Conservation (phyloP, 148 eudicot species). For the Rhododendron mucronatum region DNA sequence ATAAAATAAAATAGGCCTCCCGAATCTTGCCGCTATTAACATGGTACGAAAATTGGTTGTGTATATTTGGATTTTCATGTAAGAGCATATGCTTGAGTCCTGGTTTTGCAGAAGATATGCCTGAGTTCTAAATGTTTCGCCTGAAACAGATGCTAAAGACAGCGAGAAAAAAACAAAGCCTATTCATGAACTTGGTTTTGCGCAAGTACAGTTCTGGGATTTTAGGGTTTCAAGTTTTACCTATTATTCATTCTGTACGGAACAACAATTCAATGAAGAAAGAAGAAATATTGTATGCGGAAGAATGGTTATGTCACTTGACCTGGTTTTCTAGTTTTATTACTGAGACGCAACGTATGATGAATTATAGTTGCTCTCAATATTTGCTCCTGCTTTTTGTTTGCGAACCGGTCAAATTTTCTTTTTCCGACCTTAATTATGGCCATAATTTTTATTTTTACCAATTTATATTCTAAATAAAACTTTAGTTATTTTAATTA, state of each 20-base stretch:
- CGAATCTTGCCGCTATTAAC: not conserved
- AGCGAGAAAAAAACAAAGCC: not conserved
- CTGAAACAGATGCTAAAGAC: not conserved
- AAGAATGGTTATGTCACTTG: too few species aligned
- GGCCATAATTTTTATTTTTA: too few species aligned
- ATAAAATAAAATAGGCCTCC: not conserved
- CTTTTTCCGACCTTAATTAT: too few species aligned
- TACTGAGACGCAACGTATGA: too few species aligned
- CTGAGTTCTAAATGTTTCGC: not conserved
- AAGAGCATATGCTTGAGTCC: not conserved
- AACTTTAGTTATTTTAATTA: too few species aligned
- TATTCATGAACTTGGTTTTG: not conserved
- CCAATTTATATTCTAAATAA: too few species aligned
- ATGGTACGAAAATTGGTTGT: not conserved
- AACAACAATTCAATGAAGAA: not conserved
- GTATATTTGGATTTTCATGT: not conserved
- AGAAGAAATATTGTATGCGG: too few species aligned
- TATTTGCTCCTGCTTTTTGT: too few species aligned
- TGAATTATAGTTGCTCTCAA: too few species aligned
- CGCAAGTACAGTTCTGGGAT: too few species aligned
- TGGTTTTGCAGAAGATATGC: not conserved
- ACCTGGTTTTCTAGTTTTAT: too few species aligned
- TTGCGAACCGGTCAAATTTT: too few species aligned
- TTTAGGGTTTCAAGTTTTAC: not conserved
- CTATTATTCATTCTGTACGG: not conserved